Evolutionary conservation across 2,329 filamentous ascomycete genomes (phyloP).

Genomic region (Westerdykella ornata): DNA sequence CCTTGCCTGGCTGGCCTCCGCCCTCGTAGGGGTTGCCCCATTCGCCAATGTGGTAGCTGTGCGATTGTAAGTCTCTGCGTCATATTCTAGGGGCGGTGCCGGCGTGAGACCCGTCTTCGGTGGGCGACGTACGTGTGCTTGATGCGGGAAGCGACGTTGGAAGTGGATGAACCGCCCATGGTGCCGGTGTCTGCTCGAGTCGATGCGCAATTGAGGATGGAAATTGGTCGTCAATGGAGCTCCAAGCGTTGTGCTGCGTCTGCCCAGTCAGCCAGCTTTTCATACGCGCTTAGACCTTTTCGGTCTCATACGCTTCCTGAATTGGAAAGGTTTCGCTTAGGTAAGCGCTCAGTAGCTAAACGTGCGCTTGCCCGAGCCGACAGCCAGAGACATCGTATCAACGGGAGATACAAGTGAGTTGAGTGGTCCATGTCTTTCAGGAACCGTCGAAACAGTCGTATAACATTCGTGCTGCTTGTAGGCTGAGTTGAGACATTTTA

Average conservation of each 20-base stretch:
- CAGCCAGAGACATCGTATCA: neutral
- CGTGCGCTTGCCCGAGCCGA: neutral
- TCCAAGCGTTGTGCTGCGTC: neutral
- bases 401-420: no score
- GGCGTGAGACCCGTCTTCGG: neutral
- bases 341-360: no score
- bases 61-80: slow-evolving; percentile 10
- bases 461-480: no score
- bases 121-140: neutral
- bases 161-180: neutral
- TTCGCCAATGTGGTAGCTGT: slow-evolving; percentile 34
- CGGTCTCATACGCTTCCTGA: neutral
- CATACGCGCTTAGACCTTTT: neutral
- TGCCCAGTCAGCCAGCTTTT: neutral
- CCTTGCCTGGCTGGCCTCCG: slow-evolving; percentile 48
- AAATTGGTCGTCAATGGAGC: neutral
- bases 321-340: no score
- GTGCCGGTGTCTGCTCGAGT: neutral
- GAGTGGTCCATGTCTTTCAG: no score
- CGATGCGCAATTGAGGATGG: neutral
- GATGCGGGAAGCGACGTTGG: neutral
- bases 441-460: no score
- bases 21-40: slow-evolving; percentile 38
- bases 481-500: no score
- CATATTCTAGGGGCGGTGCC: neutral